Base-by-base conservation (phyloP, 352 stramenopile genomes). In the Phytophthora lateralis region DNA sequence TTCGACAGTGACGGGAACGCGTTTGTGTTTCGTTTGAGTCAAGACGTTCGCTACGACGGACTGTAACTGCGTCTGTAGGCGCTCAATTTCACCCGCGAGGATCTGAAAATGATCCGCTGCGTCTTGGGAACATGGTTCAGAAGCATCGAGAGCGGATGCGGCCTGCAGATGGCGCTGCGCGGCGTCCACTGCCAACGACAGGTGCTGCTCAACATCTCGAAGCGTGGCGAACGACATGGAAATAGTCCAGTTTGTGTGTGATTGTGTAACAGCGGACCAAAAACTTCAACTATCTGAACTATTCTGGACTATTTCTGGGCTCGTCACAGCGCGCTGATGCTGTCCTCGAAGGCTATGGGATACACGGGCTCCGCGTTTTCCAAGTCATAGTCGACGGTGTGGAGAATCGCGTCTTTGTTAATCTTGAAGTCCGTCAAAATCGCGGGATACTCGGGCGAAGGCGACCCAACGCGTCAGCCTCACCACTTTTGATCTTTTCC, bases 341-440 rank as follows among this genome's bases (percentile, higher is more conserved):
- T 50, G 29, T 59, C 51, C 30, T 59, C 51, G 12, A 50, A 30
- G 24, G 14, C 51, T 9, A 59, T 35, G 15, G 51, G 51, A 12
- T 59, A 49, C 3, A 59, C 42, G 3, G 51, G n/a, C 6, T 20
- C 51, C 12, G 39, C 39, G 27, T 48, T 26, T 21, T 18, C 2
- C 14, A 59, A 20, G 7, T 24, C 27, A 10, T 39, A 59, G 26
- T 32, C n/a, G 11, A 59, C 51, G 3, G 39, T 50, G 38, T 59
- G 26, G 1, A 59, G 10, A 37, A 59, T 41, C 5, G 37, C 27
- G 4, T 21, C 26, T 17, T 29, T 26, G 17, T 44, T 43, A 2
- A 17, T 15, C 8, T 49, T 11, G 26, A 59, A 17, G 51, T 59
- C 39, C 26, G 15, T 59, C 26, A 59, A 29, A 20, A 43, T 41